Base-by-base conservation (phyloP, 306 rosid genomes). In the Medicago arabica region DNA sequence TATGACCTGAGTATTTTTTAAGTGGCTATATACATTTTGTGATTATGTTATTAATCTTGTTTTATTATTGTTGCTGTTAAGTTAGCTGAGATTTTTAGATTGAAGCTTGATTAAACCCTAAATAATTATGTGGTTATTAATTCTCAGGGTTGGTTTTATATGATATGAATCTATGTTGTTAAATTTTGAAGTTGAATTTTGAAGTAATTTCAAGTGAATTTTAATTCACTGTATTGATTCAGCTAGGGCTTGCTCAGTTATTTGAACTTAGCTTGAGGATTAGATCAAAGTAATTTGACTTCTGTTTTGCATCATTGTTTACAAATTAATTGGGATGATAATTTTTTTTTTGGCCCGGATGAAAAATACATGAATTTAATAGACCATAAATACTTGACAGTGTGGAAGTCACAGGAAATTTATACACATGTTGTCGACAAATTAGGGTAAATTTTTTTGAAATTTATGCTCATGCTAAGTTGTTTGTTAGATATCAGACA, bases 111-210 rank as follows among this genome's bases (percentile, higher is more conserved):
- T 69, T 62, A 12, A 7, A 7, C 17, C 16, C 36, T 14, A 18
- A 25, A 21, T 4, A n/a, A 43, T 4, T 21, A 43, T 57, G 40
- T 74, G 36, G 6, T 40, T 40, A 21, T 81, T 75, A 8, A 49
- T 81, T 62, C 47, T 13, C 36, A 62, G n/a, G 34, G 50, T 81
- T 58, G 70, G 54, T 76, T 64, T 71, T 36, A 40, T 75, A 6
- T 34, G 38, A 34, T 34, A 34, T 34, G 38, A 34, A 34, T 34
- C 1, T 34, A 34, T 5, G 72, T 43, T 50, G 58, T 25, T 53
- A 9, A 59, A 25, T 46, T 77, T 47, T 36, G 39, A 14, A 21
- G 46, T 71, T 78, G 77, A 18, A 70, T 72, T 31, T 23, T 71
- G 12, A 18, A 44, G 82, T 49, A 59, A 19, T 62, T 50, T 62